Base-by-base conservation (phyloP, 192 early-diverging fungal species). In the Coemansia guatemalensis region DNA sequence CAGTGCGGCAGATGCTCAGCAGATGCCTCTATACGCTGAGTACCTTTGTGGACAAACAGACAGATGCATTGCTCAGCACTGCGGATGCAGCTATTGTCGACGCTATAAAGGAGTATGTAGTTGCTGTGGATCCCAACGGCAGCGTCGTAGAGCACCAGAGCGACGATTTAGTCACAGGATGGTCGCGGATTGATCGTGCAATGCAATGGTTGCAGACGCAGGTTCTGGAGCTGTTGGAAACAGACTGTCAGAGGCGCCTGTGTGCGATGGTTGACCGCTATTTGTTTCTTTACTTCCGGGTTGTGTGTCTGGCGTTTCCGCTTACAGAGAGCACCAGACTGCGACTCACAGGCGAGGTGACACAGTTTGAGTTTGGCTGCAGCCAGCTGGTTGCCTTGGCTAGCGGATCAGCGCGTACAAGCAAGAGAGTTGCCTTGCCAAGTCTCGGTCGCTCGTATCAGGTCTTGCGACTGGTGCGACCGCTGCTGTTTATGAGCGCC, bases 311-410 rank as follows among this genome's bases (percentile, higher is more conserved):
- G 26, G 35, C 60, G 0, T 71, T 59, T 24, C 74, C 74, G 35
- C 60, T 76, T 14, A 76, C 54, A 2, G 74, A 76, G 30, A 62
- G 58, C 3, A 60, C 64, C 1, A 76, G 64, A 14, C 64, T 76
- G 48, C 51, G 53, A 5, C 47, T 71, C 30, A 69, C 65, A 9
- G 74, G 47, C 14, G 60, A 67, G 12, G 64, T 51, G 11, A 62
- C 74, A 41, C 74, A 66, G 56, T 63, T 76, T 33, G 74, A 76
- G 64, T 76, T 76, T 64, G 74, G 62, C 1, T 64, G 68, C 39
- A 76, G 68, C 64, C 74, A 76, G 53, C 9, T 76, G 20, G 47
- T 67, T 0, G 32, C 51, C 3, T 29, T 58, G 0, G 54, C 62
- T 8, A 39, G 47, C 21, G 20, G 18, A 21, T 8, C 53, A 5